Conservation (phyloP, 2,329 filamentous ascomycete genomes). For the Venturia nashicola region DNA sequence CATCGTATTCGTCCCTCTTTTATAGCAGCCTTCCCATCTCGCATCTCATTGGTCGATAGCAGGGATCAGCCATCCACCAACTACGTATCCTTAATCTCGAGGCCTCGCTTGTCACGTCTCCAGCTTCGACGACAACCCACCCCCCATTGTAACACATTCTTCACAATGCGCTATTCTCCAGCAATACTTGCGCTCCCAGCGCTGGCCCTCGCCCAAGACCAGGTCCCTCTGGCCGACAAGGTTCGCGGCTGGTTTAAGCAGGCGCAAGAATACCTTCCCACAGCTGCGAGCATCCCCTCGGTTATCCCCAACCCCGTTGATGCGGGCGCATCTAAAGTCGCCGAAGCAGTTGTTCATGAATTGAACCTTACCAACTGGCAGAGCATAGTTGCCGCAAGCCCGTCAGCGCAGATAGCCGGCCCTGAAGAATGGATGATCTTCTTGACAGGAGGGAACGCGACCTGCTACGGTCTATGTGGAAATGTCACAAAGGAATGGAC, state of each 20-base stretch:
- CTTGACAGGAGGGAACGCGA: conserved; percentile 64
- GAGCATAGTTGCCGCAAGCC: conserved; percentile 51
- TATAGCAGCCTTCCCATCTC: background rate
- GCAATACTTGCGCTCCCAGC: conserved; percentile 38
- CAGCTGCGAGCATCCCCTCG: conserved; percentile 37
- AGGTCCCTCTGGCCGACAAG: conserved; percentile 50
- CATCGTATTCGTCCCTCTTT: background rate
- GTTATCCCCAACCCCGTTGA: conserved; percentile 35
- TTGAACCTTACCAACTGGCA: conserved; percentile 62
- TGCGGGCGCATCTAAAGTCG: conserved; percentile 39
- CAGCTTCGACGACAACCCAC: background rate
- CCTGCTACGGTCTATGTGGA: conserved; percentile 60
- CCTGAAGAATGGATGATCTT: conserved; percentile 69
- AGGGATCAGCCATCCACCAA: background rate
- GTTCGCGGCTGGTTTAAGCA: conserved; percentile 41
- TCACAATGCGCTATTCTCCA: conserved; percentile 5
- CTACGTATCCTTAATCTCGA: background rate
- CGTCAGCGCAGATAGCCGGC: conserved; percentile 40
- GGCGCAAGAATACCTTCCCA: conserved; percentile 31
- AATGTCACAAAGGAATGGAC: conserved; percentile 49
- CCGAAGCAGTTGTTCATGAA: conserved; percentile 38
- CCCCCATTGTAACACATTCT: background rate
- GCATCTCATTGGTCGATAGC: background rate
- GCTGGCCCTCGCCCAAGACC: conserved; percentile 40
- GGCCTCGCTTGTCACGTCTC: background rate